Base-by-base conservation (phyloP, 495 filamentous ascomycete species). In the Pyronema domesticum region DNA sequence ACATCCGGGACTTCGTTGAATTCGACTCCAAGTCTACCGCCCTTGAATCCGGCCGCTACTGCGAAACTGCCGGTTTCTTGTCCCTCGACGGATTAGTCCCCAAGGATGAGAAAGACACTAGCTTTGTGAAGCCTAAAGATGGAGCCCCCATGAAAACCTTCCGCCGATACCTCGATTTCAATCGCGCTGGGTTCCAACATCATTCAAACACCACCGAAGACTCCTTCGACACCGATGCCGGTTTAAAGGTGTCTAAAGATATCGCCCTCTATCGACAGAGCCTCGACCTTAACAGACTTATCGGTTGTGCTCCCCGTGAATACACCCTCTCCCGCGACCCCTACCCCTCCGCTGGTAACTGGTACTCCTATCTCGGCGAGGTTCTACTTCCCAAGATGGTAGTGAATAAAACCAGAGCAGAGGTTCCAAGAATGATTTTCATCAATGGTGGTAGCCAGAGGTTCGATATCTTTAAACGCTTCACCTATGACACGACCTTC, bases 51-150 rank as follows among this genome's bases (percentile, higher is more conserved):
- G 91, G 91, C n/a, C 76, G 89, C 2, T 98, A 95, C 67, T 87
- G 95, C 76, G 91, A 98, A 69, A 96, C 93, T n/a, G 80, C 95
- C 48, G 91, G 91, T 5, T 98, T 88, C 72, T 76, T 93, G 78
- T 93, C 88, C 8, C 82, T 96, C 51, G 73, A 80, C 42, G 88
- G 85, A 6, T 70, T 89, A 30, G 65, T 70, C 18, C 51, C 52
- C 19, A 68, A 65, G 50, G 66, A 64, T 56, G 64, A 66, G 10
- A 66, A 58, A 62, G 62, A 65, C 37, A 61, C 66, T 15, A 58
- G 67, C 49, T 30, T 30, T 30, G 10, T 30, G 34, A 39, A 43
- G 13, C 51, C 51, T n/a, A 44, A 19, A 18, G 33, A 45, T 34
- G 48, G 61, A 35, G 58, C 68, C n/a, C 59, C 55, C 6, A 74